These are phyloP conservation scores for Prinsepia uniflora DNA, from an alignment of 306 rosid genomes.

Conservation along the genomic window DNA sequence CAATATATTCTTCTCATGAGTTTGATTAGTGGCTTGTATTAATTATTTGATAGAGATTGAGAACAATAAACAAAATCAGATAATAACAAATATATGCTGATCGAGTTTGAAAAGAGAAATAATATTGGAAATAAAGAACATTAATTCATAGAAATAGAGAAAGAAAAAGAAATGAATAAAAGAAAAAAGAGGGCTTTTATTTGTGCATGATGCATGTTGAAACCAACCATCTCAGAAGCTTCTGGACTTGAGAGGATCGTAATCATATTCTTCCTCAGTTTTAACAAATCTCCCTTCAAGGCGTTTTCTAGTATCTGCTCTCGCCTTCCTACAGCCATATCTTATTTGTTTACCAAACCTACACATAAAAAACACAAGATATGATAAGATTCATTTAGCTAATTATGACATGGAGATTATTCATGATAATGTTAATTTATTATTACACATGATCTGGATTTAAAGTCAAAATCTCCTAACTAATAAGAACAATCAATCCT, in stretches of 20 bases:
- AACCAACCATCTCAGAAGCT: constrained; percentile 30
- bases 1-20: too few species aligned
- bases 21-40: too few species aligned
- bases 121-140: too few species aligned
- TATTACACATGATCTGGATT: too few species aligned
- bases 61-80: too few species aligned
- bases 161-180: not conserved
- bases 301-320: constrained; percentile 91
- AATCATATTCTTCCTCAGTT: constrained; percentile 75
- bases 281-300: constrained; percentile 88
- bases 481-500: too few species aligned
- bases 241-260: constrained; percentile 51
- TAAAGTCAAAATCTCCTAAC: too few species aligned
- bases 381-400: not conserved
- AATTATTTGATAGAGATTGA: too few species aligned
- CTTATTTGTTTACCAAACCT: constrained; percentile 95
- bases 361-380: constrained; percentile 30
- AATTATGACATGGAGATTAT: too few species aligned
- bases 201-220: constrained; percentile 11
- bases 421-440: too few species aligned
- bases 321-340: constrained; percentile 84
- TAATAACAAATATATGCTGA: not conserved
- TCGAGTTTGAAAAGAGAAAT: too few species aligned
- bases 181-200: not conserved
- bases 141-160: not conserved